Base-by-base conservation (phyloP, 2,329 filamentous ascomycete species). In the Passalora sequoiae region DNA sequence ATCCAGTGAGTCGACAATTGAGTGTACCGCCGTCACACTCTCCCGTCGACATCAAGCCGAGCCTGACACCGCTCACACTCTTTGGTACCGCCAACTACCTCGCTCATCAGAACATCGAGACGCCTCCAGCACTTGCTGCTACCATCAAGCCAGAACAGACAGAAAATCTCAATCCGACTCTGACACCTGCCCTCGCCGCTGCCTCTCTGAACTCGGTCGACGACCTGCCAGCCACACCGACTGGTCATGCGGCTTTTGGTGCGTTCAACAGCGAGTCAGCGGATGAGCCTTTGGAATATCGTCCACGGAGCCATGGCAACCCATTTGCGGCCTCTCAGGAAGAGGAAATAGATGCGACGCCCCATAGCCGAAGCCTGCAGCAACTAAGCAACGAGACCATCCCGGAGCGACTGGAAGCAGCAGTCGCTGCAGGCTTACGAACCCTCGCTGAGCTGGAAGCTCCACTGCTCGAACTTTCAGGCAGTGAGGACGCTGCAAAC, bases 351-450 rank as follows among this genome's bases (percentile, higher is more conserved):
- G 43, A 53, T 15, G 30, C 50, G 19, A 12, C 22, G 10, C 9
- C 30, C 12, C 15, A 44, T 27, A 45, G 47, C 42, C 31, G 45
- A 38, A 41, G 55, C 13, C 43, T 72, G 13, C 57, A 61, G 29
- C 45, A 57, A 20, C 51, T 71, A 10, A 57, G 66, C 3, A 54
- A 58, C 3, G 57, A 64, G 9, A 46, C 58, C 2, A 45, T 57
- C 2, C 58, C 63, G 0, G 55, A 64, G 20, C 54, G 65, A 9
- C 57, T 72, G 1, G 69, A 72, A 46, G 57, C 61, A 8, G 65
- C 63, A 12, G 67, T 72, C 3, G 46, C 60, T 28, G 57, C 61
- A 28, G 66, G 69, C 0, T 32, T 69, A 8, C 49, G 62, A 4
- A 38, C 69, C 6, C 57, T 73, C 0, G 49, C 65, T 4, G 49